Conservation (phyloP, 2,329 filamentous ascomycete genomes). For the Teratosphaeria destructans region DNA sequence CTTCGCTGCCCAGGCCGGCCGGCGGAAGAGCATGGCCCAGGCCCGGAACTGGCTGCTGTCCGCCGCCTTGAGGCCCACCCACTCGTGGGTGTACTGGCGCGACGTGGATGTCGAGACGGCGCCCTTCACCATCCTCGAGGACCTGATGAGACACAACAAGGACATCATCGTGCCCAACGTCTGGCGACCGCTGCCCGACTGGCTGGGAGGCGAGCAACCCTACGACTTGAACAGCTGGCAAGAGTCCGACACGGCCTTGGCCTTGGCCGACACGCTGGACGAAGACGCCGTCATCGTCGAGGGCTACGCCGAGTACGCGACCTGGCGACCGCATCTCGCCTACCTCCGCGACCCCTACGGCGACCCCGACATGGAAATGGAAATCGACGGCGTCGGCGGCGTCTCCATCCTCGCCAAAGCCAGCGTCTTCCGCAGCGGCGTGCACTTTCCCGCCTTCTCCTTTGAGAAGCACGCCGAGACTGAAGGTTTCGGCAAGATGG, state of each 20-base stretch:
- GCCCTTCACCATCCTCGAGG: conserved; percentile 90
- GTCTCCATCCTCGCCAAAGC: conserved; percentile 97
- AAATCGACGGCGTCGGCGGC: conserved; percentile 93
- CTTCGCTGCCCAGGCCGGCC: conserved; percentile 86
- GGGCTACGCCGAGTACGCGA: conserved; percentile 96
- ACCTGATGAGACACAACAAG: conserved; percentile 97
- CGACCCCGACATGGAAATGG: conserved; percentile 99
- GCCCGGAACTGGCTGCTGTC: conserved; percentile 94
- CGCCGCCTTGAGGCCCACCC: conserved; percentile 82
- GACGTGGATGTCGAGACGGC: conserved; percentile 98
- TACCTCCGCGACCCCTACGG: conserved; percentile 95
- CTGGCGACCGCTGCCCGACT: conserved; percentile 96
- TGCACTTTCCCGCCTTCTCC: conserved; percentile 96
- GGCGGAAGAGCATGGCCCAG: conserved; percentile 95
- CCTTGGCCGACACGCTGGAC: conserved; percentile 85
- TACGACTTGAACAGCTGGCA: conserved; percentile 99
- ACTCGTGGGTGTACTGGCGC: conserved; percentile 99
- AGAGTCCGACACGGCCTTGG: conserved; percentile 91
- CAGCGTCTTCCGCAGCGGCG: conserved; percentile 84
- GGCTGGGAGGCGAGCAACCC: conserved; percentile 95
- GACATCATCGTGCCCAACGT: conserved; percentile 98
- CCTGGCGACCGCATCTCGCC: conserved; percentile 92
- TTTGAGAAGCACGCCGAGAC: conserved; percentile 99
- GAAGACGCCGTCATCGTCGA: conserved; percentile 98
- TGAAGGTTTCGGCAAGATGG: conserved; percentile 99